These are phyloP conservation scores for Nannochloris sp. DNA, from an alignment of 139 green algal species.

Conservation along the genomic window DNA sequence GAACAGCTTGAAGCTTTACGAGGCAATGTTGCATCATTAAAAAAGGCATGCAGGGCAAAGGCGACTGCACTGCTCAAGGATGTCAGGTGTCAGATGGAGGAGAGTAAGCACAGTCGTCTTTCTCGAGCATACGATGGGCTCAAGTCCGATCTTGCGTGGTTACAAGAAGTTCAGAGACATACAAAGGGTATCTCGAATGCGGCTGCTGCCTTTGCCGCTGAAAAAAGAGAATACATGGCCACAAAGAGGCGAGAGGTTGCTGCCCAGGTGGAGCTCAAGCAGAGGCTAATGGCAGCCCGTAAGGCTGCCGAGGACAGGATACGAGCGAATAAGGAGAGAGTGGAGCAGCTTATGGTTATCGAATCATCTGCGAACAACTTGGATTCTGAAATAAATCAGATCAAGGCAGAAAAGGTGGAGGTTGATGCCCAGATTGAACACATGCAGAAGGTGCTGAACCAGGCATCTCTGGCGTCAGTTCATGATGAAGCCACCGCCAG, in stretches of 20 bases:
- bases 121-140: conserved; percentile 8
- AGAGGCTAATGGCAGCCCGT: conserved; percentile 4
- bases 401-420: conserved; percentile 14
- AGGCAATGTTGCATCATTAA: conserved; percentile 42
- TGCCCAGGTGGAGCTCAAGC: conserved; percentile 4
- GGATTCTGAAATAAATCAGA: neutral
- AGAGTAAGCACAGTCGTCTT: conserved; percentile 6
- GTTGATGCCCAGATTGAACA: neutral
- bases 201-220: conserved; percentile 7
- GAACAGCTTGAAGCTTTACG: conserved; percentile 44
- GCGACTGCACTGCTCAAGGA: conserved; percentile 27
- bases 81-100: conserved; percentile 29
- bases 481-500: too few relatives aligned
- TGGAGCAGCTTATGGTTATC: neutral
- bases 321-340: conserved; percentile 16
- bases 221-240: conserved; percentile 10
- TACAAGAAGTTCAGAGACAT: conserved; percentile 5
- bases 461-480: too few relatives aligned
- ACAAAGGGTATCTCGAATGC: conserved; percentile 3
- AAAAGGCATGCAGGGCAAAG: conserved; percentile 49
- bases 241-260: neutral
- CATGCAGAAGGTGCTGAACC: too few relatives aligned
- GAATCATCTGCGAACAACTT: neutral
- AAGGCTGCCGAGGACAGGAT: neutral
- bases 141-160: conserved; percentile 15